Percentiles rank a stretch among this genome's conserved stretches.
Evolutionary conservation across 2,329 filamentous ascomycete species (phyloP).

Genomic region (Verticillium zaregamsianum): DNA sequence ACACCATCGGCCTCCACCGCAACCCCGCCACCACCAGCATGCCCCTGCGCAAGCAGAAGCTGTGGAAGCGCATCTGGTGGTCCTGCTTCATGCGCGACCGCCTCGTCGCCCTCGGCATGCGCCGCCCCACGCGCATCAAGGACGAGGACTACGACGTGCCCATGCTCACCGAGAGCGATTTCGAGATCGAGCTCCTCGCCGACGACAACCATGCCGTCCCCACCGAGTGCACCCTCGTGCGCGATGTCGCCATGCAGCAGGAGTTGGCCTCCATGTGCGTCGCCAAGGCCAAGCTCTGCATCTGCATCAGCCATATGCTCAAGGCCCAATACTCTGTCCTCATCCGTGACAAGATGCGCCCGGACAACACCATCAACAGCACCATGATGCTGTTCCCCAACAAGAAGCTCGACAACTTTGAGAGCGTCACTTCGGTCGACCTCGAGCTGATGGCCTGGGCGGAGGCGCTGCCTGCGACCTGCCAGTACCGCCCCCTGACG

Average conservation of each 20-base stretch:
- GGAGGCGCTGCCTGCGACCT: conserved; percentile 64
- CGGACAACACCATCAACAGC: conserved; percentile 69
- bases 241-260: conserved; percentile 68
- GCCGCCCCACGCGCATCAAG: conserved; percentile 86
- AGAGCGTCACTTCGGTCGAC: conserved; percentile 76
- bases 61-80: conserved; percentile 98
- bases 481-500: conserved; percentile 59
- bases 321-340: conserved; percentile 89
- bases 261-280: conserved; percentile 86
- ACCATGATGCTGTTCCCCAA: conserved; percentile 91
- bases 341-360: conserved; percentile 75
- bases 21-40: conserved; percentile 76
- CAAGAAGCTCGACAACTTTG: conserved; percentile 76
- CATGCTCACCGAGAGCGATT: conserved; percentile 80
- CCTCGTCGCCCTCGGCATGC: conserved; percentile 88
- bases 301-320: conserved; percentile 85
- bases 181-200: conserved; percentile 68
- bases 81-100: conserved; percentile 94
- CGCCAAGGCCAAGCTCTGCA: conserved; percentile 82
- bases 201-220: conserved; percentile 66
- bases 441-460: conserved; percentile 75
- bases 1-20: conserved; percentile 89
- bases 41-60: conserved; percentile 65
- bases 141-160: conserved; percentile 91
- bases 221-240: conserved; percentile 64